These are phyloP conservation scores for Ganoderma meredithae DNA, from an alignment of 1,284 basidiomycete species.

Conservation along the genomic window DNA sequence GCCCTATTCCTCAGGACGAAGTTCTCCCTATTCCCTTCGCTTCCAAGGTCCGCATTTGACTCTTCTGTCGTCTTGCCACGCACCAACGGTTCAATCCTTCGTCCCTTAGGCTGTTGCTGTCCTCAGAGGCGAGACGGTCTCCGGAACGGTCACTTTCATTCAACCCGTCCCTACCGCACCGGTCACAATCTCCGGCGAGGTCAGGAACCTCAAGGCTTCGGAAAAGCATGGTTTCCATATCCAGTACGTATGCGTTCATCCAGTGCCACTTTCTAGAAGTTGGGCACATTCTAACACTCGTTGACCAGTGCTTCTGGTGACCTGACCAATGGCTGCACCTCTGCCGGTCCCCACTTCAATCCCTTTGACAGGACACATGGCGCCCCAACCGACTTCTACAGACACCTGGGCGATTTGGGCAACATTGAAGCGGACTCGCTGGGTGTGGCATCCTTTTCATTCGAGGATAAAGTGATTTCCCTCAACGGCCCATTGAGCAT, in stretches of 20 bases:
- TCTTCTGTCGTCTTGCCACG: not conserved
- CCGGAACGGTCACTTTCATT: conserved; percentile 71
- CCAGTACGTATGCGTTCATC: conserved; percentile 59
- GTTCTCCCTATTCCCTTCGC: conserved; percentile 24
- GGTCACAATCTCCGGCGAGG: conserved; percentile 68
- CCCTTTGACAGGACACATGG: conserved; percentile 73
- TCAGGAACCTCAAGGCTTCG: conserved; percentile 66
- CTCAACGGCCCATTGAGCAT: conserved; percentile 77
- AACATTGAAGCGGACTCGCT: conserved; percentile 70
- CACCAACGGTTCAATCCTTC: not conserved
- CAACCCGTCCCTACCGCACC: conserved; percentile 60
- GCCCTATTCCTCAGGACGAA: conserved; percentile 11
- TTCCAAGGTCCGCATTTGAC: conserved; percentile 21
- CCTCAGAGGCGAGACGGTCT: conserved; percentile 66
- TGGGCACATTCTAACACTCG: not conserved
- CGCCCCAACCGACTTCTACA: conserved; percentile 58
- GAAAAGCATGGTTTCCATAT: conserved; percentile 79
- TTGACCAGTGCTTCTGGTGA: conserved; percentile 69
- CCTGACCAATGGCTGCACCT: conserved; percentile 70
- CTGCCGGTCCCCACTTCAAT: conserved; percentile 82
- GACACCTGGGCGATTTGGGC: conserved; percentile 84
- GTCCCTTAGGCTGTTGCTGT: conserved; percentile 67
- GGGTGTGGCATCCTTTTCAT: conserved; percentile 65
- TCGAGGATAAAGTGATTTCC: conserved; percentile 69
- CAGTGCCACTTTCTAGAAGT: not conserved